Conservation (phyloP, 1,284 basidiomycete genomes). For the Spongiforma sp. region DNA sequence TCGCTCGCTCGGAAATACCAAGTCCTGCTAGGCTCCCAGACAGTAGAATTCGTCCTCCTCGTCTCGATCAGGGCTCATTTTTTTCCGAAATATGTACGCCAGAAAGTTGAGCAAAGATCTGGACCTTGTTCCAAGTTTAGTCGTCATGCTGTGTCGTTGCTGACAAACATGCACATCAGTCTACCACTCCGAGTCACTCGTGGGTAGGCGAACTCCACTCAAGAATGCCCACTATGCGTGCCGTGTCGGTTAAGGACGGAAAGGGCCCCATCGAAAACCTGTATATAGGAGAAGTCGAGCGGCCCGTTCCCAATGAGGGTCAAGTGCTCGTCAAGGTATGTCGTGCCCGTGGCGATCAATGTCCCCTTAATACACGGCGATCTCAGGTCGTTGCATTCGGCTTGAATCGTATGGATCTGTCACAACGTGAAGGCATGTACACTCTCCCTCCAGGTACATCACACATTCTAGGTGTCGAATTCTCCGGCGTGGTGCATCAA, state of each 20-base stretch:
- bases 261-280: slow-evolving; percentile 82
- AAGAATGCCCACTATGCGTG: slow-evolving; percentile 73
- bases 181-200: not conserved
- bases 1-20: too few relatives aligned
- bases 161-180: not conserved
- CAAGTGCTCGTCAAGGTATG: slow-evolving; percentile 84
- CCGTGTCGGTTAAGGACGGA: slow-evolving; percentile 81
- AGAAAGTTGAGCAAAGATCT: not conserved
- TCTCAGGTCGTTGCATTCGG: slow-evolving; percentile 79
- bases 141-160: not conserved
- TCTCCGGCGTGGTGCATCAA: slow-evolving; percentile 75
- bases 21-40: too few relatives aligned
- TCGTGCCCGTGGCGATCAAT: slow-evolving; percentile 15
- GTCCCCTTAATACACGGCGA: not conserved
- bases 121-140: slow-evolving; percentile 3
- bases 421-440: slow-evolving; percentile 80
- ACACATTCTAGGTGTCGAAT: slow-evolving; percentile 90
- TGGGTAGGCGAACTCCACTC: too few relatives aligned
- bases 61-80: not conserved
- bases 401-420: slow-evolving; percentile 88
- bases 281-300: slow-evolving; percentile 77
- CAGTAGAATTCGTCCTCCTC: too few relatives aligned
- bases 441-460: slow-evolving; percentile 81
- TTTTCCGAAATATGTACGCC: not conserved
- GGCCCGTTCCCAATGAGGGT: slow-evolving; percentile 57